phyloP scores from a whole-genome alignment of 805 yeast genomes.

The Saturnispora halmiae region DNA sequence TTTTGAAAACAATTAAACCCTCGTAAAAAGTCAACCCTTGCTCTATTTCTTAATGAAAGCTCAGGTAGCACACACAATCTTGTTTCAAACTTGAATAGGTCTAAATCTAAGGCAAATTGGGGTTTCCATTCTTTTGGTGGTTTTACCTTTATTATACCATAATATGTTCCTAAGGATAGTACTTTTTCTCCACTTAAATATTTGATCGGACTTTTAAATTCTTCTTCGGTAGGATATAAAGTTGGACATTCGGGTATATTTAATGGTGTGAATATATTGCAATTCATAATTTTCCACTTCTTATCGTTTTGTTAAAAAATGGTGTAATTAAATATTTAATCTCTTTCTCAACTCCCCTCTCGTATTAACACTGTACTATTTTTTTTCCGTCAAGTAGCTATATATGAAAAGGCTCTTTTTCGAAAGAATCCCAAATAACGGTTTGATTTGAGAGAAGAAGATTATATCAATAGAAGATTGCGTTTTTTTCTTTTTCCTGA shows the following conservation, averaged over 20 bases:
- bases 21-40: conserved; percentile 50
- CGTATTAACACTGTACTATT: no score
- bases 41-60: conserved; percentile 52
- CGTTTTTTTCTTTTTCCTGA: no score
- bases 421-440: no score
- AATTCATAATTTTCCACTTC: not conserved
- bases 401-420: no score
- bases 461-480: no score
- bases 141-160: conserved; percentile 43
- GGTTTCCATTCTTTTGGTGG: conserved; percentile 50
- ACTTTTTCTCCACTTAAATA: conserved; percentile 37
- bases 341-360: no score
- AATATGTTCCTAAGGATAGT: conserved; percentile 34
- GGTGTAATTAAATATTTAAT: no score
- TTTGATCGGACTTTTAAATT: conserved; percentile 42
- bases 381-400: no score
- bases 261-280: not conserved
- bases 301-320: not conserved
- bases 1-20: conserved; percentile 51
- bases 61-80: conserved; percentile 61
- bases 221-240: conserved; percentile 31
- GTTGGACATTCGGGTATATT: conserved; percentile 8
- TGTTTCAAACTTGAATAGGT: conserved; percentile 54
- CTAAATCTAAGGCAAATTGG: conserved; percentile 44
- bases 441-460: no score